Evolutionary conservation across 1,284 basidiomycete genomes (phyloP), one percentile per base, ranked within the genome.

Genomic region (Fomitopsis palustris): DNA sequence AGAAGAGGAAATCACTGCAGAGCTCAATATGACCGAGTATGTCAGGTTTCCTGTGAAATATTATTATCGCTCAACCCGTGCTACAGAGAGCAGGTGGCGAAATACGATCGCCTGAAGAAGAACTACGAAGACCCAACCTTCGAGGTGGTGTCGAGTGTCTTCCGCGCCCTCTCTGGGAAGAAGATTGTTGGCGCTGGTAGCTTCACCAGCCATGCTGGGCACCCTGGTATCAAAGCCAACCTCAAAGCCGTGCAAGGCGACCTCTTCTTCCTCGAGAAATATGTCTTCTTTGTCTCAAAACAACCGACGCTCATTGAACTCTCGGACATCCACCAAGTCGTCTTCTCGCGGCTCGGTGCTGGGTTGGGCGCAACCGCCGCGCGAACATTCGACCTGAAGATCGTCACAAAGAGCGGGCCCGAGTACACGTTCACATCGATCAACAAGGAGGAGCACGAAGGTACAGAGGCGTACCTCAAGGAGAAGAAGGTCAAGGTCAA

Each of bases 241-340:
- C 84, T 99, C 69, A 99, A 99, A 77, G 97, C 97, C 45, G 86
- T 93, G 16, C 96, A 98, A 74, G 97, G 97, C 63, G 94, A 98
- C 73, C 86, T 99, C 27, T 99, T 98, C 83, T 87, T 98, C 78
- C 87, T 99, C 62, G 97, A 99, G 73, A 98, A 98, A 84, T 94
- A 92, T 72, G 82, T 99, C 54, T 93, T 99, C 76, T 99, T 98
- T 79, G 95, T 99, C 57, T 95, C 96, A 60, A 99, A 98, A 75
- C 91, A 95, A 69, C 96, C 97, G 1, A 88, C 90, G 39, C 88
- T 98, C 68, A 85, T 98, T 67, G 93, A 97, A 65, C 89, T 97
- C 65, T 85, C 87, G 58, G 95, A 98, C 69, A 91, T 98, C 60
- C 89, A 95, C 67, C 90, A 93, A 74, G 91, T 94, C 61, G 83